Evolutionary conservation across 2,329 filamentous ascomycete genomes (phyloP).

Genomic region (Fusarium longipes): DNA sequence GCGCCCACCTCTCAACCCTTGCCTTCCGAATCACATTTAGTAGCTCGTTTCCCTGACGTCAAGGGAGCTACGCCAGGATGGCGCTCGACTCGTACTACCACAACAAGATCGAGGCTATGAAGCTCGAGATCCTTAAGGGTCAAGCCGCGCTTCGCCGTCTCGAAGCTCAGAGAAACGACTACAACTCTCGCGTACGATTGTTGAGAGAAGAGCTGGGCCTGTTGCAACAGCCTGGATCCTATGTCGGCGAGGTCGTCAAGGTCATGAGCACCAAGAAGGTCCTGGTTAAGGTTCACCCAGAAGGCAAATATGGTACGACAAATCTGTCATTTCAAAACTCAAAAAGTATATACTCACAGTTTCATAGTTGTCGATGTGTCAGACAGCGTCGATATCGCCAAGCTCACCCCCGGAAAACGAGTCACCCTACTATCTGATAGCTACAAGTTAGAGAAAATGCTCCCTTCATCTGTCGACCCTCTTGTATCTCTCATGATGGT

Average conservation of each 20-base stretch:
- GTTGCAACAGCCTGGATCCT: constrained; percentile 96
- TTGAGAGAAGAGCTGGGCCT: constrained; percentile 94
- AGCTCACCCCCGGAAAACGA: constrained; percentile 97
- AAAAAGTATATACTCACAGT: background rate
- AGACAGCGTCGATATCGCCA: constrained; percentile 92
- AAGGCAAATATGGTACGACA: constrained; percentile 95
- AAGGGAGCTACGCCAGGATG: constrained; percentile 71
- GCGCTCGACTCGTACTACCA: constrained; percentile 99
- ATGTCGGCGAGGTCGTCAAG: constrained; percentile 99
- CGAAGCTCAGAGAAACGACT: constrained; percentile 98
- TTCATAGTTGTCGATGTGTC: constrained; percentile 89
- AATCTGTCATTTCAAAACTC: background rate
- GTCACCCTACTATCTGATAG: constrained; percentile 96
- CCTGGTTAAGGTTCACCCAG: constrained; percentile 97
- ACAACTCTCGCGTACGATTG: constrained; percentile 96
- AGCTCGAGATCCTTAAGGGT: constrained; percentile 99
- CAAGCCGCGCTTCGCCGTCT: constrained; percentile 94
- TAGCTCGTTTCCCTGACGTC: constrained; percentile 24
- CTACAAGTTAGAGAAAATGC: constrained; percentile 98
- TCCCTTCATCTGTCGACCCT: constrained; percentile 97
- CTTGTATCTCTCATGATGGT: constrained; percentile 99
- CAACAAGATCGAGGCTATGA: constrained; percentile 99
- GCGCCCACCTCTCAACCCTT: background rate
- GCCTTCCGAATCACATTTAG: constrained; percentile 8
- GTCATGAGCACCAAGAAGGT: constrained; percentile 99